Percentiles rank a stretch among this genome's conserved stretches.
phyloP scores from a whole-genome alignment of 257 asterid genomes.

The Nicotiana noctiflora region DNA sequence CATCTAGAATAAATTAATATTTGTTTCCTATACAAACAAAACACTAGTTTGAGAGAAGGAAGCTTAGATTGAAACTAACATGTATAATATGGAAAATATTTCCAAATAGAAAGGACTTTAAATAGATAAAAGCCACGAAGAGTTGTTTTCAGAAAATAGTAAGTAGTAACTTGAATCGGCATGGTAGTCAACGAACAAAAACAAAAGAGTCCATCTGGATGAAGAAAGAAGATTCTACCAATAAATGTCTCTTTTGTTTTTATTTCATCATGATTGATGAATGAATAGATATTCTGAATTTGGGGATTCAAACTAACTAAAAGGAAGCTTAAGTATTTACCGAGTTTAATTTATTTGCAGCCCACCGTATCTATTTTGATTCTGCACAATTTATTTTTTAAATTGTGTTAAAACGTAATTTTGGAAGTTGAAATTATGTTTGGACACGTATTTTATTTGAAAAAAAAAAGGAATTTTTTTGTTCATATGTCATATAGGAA shows the following conservation, averaged over 20 bases:
- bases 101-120: background rate
- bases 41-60: background rate
- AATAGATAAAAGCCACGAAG: background rate
- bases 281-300: no score
- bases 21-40: background rate
- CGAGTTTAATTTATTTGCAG: no score
- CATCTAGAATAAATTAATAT: background rate
- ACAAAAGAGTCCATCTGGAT: background rate
- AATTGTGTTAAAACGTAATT: no score
- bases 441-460: no score
- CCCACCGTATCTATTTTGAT: no score
- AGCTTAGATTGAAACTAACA: background rate
- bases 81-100: background rate
- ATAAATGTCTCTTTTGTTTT: background rate
- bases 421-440: no score
- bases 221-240: background rate
- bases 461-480: no score
- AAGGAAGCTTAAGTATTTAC: no score
- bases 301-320: no score
- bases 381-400: no score
- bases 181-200: background rate
- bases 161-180: background rate
- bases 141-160: background rate
- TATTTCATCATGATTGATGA: no score
- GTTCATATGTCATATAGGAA: no score